Evolutionary conservation across 345 rosid species (phyloP).

Genomic region (Ceriops decandra): DNA sequence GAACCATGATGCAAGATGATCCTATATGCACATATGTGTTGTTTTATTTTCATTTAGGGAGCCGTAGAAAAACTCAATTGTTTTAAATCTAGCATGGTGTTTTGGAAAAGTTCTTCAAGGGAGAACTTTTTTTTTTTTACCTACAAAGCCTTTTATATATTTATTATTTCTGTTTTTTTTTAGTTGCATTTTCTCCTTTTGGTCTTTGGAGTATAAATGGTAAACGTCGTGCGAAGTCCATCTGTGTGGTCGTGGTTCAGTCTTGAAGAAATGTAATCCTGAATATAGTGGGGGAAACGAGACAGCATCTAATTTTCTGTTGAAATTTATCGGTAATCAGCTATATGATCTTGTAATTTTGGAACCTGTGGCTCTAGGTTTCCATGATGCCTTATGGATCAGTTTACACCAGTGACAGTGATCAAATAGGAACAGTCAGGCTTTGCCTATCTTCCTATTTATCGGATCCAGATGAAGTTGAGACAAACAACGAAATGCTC

Average conservation of each 20-base stretch:
- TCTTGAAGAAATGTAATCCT: constrained; percentile 6
- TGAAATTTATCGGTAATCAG: not conserved
- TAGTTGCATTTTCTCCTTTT: constrained; percentile 19
- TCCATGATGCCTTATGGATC: not conserved
- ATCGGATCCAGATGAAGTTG: too few relatives aligned
- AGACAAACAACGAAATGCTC: too few relatives aligned
- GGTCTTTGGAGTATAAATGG: constrained; percentile 4
- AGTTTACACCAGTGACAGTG: too few relatives aligned
- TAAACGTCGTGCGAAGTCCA: constrained; percentile 1
- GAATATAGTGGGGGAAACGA: not conserved
- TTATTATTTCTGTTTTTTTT: constrained; percentile 21
- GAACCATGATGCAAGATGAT: constrained; percentile 60
- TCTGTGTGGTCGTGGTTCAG: constrained; percentile 4
- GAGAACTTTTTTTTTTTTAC: constrained; percentile 30
- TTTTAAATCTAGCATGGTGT: constrained; percentile 23
- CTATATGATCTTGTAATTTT: not conserved
- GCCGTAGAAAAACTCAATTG: constrained; percentile 26
- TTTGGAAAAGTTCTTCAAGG: constrained; percentile 35
- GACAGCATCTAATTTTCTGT: not conserved
- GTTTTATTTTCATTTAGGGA: constrained; percentile 42
- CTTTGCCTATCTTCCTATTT: too few relatives aligned
- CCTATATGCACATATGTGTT: constrained; percentile 47
- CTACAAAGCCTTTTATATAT: constrained; percentile 28
- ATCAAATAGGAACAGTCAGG: too few relatives aligned
- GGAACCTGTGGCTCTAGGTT: not conserved